Conservation (phyloP, 129 eudicot species). For the Gnaphalium uliginosum region DNA sequence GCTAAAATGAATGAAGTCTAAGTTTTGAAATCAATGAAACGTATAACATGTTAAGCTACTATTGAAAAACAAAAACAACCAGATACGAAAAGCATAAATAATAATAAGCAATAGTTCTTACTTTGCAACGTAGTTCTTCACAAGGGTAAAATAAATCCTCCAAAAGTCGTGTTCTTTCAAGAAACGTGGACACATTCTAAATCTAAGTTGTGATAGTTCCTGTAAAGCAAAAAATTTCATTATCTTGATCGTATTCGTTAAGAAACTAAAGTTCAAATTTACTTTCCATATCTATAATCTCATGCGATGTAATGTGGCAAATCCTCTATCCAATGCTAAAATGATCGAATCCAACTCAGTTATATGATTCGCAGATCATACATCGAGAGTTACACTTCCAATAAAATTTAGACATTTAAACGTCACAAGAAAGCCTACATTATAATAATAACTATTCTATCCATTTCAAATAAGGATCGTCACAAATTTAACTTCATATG, state of each 20-base stretch:
- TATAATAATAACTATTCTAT: background rate
- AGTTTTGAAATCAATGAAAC: conserved; percentile 3
- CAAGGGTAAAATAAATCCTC: conserved; percentile 87
- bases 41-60: background rate
- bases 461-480: conserved; percentile 6
- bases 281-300: conserved; percentile 4
- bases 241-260: background rate
- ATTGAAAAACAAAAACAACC: background rate
- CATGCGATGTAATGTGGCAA: background rate
- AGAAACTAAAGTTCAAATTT: background rate
- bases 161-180: conserved; percentile 84
- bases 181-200: conserved; percentile 80
- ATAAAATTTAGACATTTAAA: background rate
- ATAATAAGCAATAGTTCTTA: conserved; percentile 43
- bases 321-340: background rate
- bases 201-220: conserved; percentile 90
- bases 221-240: conserved; percentile 33
- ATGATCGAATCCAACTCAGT: background rate
- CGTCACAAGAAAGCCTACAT: no score
- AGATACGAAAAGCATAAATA: conserved; percentile 6
- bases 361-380: background rate
- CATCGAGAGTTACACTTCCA: background rate
- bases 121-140: conserved; percentile 63
- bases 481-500: background rate
- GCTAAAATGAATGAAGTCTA: background rate